These are phyloP conservation scores for Termitomyces titanicus DNA, from an alignment of 768 basidiomycete genomes.

Conservation along the genomic window DNA sequence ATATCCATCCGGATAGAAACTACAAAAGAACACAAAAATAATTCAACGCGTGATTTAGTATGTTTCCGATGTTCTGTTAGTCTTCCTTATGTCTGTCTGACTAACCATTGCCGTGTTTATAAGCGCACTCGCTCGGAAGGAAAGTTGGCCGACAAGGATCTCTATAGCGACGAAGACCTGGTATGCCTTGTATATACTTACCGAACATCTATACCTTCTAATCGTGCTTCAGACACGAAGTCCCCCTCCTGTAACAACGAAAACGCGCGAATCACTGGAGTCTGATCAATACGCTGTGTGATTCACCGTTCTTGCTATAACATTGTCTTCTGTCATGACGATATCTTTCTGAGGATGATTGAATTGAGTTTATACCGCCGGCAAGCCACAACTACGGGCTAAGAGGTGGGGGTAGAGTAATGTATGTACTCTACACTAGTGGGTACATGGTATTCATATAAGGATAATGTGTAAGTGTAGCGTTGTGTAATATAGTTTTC, in stretches of 20 bases:
- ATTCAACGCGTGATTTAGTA: background rate
- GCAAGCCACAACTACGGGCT: too few relatives aligned
- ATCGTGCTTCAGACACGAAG: background rate
- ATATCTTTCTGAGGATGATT: too few relatives aligned
- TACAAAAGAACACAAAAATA: constrained; percentile 15
- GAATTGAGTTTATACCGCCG: too few relatives aligned
- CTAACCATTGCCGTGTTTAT: background rate
- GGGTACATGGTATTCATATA: too few relatives aligned
- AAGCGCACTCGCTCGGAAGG: background rate
- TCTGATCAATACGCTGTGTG: background rate
- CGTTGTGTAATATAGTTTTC: too few relatives aligned
- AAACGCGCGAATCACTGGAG: background rate
- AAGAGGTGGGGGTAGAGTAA: too few relatives aligned
- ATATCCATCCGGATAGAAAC: constrained; percentile 35
- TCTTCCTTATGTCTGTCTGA: background rate
- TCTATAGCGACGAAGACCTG: constrained; percentile 1
- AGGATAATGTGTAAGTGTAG: too few relatives aligned
- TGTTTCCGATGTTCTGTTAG: background rate
- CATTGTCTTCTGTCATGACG: background rate
- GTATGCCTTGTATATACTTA: background rate
- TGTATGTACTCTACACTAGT: too few relatives aligned
- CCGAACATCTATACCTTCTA: background rate
- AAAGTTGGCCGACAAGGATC: background rate
- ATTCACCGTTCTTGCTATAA: too few relatives aligned
- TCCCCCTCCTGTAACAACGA: background rate